Percentiles rank a stretch among this genome's conserved stretches.
These are phyloP conservation scores for Lupinus albus DNA, from an alignment of 306 rosid species.

Conservation along the genomic window DNA sequence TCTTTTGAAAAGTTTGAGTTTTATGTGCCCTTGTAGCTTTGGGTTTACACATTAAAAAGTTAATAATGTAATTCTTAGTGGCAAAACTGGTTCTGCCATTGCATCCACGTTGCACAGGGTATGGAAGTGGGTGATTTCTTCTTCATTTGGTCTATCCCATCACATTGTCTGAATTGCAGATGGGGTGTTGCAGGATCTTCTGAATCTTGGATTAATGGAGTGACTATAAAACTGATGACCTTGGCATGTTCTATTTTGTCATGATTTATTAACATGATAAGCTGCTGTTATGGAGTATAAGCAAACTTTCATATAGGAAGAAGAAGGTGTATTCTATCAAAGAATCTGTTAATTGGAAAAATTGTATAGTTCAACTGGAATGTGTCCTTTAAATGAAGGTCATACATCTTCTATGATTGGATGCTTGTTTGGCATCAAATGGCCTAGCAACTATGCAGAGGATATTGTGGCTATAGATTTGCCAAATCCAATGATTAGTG, in stretches of 20 bases:
- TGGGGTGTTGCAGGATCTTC: conserved; percentile 59
- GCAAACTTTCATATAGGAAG: conserved; percentile 49
- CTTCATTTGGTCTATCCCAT: conserved; percentile 51
- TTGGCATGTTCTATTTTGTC: conserved; percentile 51
- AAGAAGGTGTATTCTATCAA: conserved; percentile 49
- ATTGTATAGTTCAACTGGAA: conserved; percentile 42
- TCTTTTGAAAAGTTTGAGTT: conserved; percentile 3
- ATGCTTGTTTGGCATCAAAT: conserved; percentile 38
- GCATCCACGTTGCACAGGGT: conserved; percentile 48
- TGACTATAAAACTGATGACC: conserved; percentile 45
- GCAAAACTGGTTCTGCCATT: conserved; percentile 41
- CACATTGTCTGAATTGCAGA: conserved; percentile 55
- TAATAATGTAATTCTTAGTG: conserved; percentile 22
- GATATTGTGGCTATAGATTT: conserved; percentile 41
- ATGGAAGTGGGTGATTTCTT: conserved; percentile 46
- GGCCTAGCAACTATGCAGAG: conserved; percentile 42
- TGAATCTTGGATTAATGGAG: conserved; percentile 47
- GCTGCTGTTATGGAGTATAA: conserved; percentile 51
- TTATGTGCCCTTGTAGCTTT: not conserved
- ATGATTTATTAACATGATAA: conserved; percentile 49
- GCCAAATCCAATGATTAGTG: conserved; percentile 40
- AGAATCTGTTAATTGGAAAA: conserved; percentile 48
- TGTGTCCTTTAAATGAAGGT: conserved; percentile 47
- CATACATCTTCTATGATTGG: conserved; percentile 47
- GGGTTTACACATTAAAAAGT: conserved; percentile 27